Base-by-base conservation (phyloP, 305 asterid species). In the Plantago rigida region DNA sequence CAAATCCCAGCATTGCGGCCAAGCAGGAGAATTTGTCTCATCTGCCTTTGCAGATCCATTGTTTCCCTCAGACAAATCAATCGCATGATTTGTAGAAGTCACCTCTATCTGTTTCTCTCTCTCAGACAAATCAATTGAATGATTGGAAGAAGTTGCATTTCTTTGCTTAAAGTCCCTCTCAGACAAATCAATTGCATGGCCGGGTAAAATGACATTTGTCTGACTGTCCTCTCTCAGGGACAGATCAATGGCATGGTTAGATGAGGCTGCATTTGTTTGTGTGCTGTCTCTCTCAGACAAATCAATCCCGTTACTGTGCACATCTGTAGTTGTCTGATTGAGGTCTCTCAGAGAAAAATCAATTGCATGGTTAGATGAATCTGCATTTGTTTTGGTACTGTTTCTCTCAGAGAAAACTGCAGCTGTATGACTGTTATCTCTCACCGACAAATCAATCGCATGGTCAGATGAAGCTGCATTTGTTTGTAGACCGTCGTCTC, bases 1-100 rank as follows among this genome's bases (percentile, higher is more conserved):
- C 73, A 81, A 70, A 62, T 79, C 90, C 87, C 77, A 70, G 67
- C 78, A 70, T 14, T 67, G 82, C 13, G 78, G 80, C 78, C 72
- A 62, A 47, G 81, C 56, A 15, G 79, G 71, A 54, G 82, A 61
- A 55, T 73, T 73, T 39, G 79, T 58, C 44, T 66, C 82, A 34
- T 75, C 81, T 50, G 60, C 79, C 75, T 69, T 78, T 44, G 24
- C 73, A 55, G 24, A 59, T 63, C 62, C 76, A 53, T 10, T 1
- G 19, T 28, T 39, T 13, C 59, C 34, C 9, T 13, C 6, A 12
- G 59, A 53, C 22, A 4, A 53, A 53, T 53, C 42, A 53, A 26
- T 13, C n/a, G 59, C 34, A 53, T 28, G 59, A 53, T 13, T 53
- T 4, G 42, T 11, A 14, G 17, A 53, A 53, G 19, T 10, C 59